Conservation (phyloP, 2,329 filamentous ascomycete species). For the Leptographium galeiforme region DNA sequence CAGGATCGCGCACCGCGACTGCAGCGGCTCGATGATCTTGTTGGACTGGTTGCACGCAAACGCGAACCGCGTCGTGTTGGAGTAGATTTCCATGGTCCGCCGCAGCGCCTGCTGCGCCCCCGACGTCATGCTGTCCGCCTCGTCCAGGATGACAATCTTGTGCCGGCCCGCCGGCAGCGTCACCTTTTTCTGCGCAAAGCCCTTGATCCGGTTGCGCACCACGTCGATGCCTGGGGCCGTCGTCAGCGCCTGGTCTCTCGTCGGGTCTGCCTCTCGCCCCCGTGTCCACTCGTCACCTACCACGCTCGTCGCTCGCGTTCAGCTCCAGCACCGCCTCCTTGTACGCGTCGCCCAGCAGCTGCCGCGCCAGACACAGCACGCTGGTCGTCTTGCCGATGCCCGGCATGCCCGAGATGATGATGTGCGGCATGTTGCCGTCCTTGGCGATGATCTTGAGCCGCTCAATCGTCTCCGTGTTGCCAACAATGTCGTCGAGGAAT, state of each 20-base stretch:
- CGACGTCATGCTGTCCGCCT: slow-evolving; percentile 96
- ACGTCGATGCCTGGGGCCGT: slow-evolving; percentile 68
- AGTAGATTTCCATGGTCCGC: slow-evolving; percentile 98
- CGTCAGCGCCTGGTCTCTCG: neutral
- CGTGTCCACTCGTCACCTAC: slow-evolving; percentile 22
- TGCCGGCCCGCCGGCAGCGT: slow-evolving; percentile 82
- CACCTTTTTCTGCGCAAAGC: slow-evolving; percentile 97
- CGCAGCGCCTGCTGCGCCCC: slow-evolving; percentile 91
- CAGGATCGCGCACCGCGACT: slow-evolving; percentile 91
- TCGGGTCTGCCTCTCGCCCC: too few relatives aligned
- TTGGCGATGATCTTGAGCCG: slow-evolving; percentile 95
- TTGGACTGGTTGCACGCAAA: slow-evolving; percentile 98
- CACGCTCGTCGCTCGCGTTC: slow-evolving; percentile 91
- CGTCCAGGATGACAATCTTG: slow-evolving; percentile 94
- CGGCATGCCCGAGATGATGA: slow-evolving; percentile 99
- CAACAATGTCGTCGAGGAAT: slow-evolving; percentile 91
- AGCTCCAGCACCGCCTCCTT: slow-evolving; percentile 95
- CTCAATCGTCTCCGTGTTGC: slow-evolving; percentile 95
- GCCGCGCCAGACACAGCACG: slow-evolving; percentile 80
- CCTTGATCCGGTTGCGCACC: slow-evolving; percentile 93
- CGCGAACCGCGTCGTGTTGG: slow-evolving; percentile 87
- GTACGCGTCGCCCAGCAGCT: slow-evolving; percentile 83
- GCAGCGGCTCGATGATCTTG: slow-evolving; percentile 98
- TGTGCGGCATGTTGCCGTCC: slow-evolving; percentile 97
- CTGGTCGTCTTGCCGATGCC: slow-evolving; percentile 98